Conservation (phyloP, 306 rosid genomes). For the Pueraria montana region DNA sequence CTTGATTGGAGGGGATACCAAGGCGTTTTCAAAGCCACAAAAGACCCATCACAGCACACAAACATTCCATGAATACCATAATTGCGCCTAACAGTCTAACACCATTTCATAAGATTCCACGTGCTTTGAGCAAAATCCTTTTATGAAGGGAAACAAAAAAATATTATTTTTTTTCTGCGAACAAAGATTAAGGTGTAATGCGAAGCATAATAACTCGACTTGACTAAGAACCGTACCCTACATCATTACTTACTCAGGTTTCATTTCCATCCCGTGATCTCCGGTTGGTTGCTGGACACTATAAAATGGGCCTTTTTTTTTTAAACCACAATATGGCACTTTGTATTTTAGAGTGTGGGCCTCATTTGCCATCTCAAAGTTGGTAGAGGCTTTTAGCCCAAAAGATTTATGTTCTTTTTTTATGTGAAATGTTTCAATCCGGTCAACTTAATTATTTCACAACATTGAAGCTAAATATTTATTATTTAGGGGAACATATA, state of each 20-base stretch:
- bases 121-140: not conserved
- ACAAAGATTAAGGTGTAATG: not conserved
- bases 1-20: not conserved
- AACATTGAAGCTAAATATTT: not conserved
- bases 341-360: not conserved
- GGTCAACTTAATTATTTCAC: not conserved
- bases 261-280: not conserved
- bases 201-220: too few species aligned
- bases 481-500: not conserved
- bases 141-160: not conserved
- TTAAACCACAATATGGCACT: not conserved
- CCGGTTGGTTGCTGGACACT: not conserved
- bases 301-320: not conserved
- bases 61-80: conserved; percentile 14
- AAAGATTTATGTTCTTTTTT: too few species aligned
- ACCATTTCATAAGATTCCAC: not conserved
- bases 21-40: not conserved
- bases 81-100: not conserved
- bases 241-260: not conserved
- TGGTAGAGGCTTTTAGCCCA: not conserved
- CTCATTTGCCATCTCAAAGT: not conserved
- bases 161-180: not conserved
- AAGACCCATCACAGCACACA: not conserved
- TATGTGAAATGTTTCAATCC: too few species aligned
- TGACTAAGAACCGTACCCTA: too few species aligned